A percentile compares a stretch with the other conserved stretches of the same genome.
phyloP scores from a whole-genome alignment of 352 stramenopile species.

The Globisporangium alternatum region DNA sequence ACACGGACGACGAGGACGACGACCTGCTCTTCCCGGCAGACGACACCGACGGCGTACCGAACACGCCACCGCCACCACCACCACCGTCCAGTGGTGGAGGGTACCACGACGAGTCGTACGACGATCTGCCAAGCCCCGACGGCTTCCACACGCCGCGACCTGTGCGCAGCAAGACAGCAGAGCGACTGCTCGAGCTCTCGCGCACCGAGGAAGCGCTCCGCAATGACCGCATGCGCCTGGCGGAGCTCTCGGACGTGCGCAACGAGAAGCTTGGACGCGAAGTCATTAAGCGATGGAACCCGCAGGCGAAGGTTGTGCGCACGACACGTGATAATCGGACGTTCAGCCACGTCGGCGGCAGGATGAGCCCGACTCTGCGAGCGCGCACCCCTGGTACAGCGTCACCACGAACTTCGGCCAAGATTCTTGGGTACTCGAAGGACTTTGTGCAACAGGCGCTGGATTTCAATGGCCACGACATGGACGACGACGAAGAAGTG shows the following conservation, averaged over 20 bases:
- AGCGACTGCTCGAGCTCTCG: conserved; percentile 50
- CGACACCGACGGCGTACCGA: conserved; percentile 13
- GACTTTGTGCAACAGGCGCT: conserved; percentile 73
- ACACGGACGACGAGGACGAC: conserved; percentile 21
- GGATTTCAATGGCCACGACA: conserved; percentile 54
- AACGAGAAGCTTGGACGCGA: conserved; percentile 39
- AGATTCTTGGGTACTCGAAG: conserved; percentile 65
- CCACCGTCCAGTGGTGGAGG: conserved; percentile 1
- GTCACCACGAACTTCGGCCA: conserved; percentile 42
- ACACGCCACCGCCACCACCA: conserved; percentile 20
- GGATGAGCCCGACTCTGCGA: conserved; percentile 28
- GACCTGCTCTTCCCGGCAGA: conserved; percentile 19
- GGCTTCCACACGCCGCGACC: conserved; percentile 37
- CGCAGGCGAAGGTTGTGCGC: conserved; percentile 29
- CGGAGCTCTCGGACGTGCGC: conserved; percentile 72
- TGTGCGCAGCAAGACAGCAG: conserved; percentile 31
- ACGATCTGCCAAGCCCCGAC: conserved; percentile 17
- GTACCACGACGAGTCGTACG: conserved; percentile 22
- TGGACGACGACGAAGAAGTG: conserved; percentile 41
- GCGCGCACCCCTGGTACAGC: conserved; percentile 27
- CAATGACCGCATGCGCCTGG: conserved; percentile 71
- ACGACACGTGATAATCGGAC: conserved; percentile 20
- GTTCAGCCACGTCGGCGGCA: conserved; percentile 18
- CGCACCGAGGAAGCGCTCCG: conserved; percentile 38
- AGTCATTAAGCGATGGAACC: conserved; percentile 44